Percentiles rank a stretch among this genome's conserved stretches.
phyloP scores from a whole-genome alignment of 2,329 filamentous ascomycete genomes.

The Plenodomus biglobosus region DNA sequence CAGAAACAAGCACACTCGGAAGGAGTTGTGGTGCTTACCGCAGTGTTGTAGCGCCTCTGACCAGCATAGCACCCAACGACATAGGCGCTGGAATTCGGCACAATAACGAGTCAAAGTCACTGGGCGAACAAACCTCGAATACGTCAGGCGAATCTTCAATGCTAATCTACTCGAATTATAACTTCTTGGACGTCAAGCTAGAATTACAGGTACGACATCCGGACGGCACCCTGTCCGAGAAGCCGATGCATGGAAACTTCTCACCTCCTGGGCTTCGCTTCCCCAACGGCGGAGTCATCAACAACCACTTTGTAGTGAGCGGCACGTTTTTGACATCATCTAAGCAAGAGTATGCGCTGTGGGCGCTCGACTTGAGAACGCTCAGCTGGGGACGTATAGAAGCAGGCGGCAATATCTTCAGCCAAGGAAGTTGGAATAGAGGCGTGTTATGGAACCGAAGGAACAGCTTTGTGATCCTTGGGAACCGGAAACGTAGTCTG shows the following conservation, averaged over 20 bases:
- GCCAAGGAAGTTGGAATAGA: constrained; percentile 96
- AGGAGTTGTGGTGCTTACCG: constrained; percentile 96
- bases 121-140: constrained; percentile 32
- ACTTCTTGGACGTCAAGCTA: constrained; percentile 94
- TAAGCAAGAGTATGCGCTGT: constrained; percentile 96
- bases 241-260: constrained; percentile 81
- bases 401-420: constrained; percentile 87
- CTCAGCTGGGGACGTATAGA: constrained; percentile 96
- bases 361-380: constrained; percentile 86
- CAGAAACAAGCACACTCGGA: constrained; percentile 79
- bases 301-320: constrained; percentile 95
- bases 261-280: constrained; percentile 92
- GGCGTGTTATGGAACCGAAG: constrained; percentile 90
- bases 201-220: constrained; percentile 86
- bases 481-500: constrained; percentile 87
- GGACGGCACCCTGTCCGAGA: constrained; percentile 82
- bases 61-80: constrained; percentile 63
- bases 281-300: constrained; percentile 92
- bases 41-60: constrained; percentile 86
- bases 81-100: constrained; percentile 61
- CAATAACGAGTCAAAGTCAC: constrained; percentile 44
- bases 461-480: constrained; percentile 93
- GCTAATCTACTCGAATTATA: constrained; percentile 99
- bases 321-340: constrained; percentile 97
- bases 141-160: constrained; percentile 62